These are phyloP conservation scores for Exserohilum turcica DNA, from an alignment of 2,329 filamentous ascomycete species.

Conservation along the genomic window DNA sequence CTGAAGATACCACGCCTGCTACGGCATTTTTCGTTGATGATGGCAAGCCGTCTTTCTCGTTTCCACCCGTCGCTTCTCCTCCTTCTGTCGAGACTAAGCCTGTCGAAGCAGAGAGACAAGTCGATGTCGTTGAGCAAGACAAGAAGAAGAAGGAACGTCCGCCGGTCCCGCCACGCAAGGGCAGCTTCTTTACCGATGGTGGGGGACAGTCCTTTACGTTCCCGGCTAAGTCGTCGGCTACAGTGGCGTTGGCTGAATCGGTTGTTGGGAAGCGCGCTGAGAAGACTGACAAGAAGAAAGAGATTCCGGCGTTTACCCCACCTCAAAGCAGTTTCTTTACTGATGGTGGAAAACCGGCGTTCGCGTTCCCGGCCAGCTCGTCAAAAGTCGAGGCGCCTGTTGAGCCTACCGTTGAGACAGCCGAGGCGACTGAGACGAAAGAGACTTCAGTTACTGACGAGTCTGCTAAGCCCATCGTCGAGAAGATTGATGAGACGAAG, in stretches of 20 bases:
- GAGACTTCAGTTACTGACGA: not conserved
- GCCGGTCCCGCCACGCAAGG: not conserved
- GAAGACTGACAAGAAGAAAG: not conserved
- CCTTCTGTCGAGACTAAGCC: not conserved
- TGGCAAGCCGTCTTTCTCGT: slow-evolving; percentile 9
- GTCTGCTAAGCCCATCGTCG: not conserved
- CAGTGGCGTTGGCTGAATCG: not conserved
- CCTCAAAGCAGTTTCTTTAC: slow-evolving; percentile 8
- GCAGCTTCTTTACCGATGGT: slow-evolving; percentile 12
- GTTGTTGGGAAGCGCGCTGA: no score
- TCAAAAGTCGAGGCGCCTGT: not conserved
- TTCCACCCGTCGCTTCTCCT: not conserved
- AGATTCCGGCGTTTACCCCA: not conserved
- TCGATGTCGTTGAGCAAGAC: not conserved
- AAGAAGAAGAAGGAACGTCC: not conserved
- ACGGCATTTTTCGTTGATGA: slow-evolving; percentile 9
- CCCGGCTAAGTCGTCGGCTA: no score
- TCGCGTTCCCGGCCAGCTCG: not conserved
- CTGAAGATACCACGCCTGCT: slow-evolving; percentile 1
- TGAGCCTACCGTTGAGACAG: not conserved
- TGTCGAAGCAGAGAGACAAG: not conserved
- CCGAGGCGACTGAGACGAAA: not conserved
- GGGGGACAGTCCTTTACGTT: slow-evolving; percentile 1
- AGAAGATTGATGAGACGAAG: no score
- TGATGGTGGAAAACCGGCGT: slow-evolving; percentile 12